These are phyloP conservation scores for Calamus simplicifolius DNA, from an alignment of 176 grass and related monocot genomes.

Conservation along the genomic window DNA sequence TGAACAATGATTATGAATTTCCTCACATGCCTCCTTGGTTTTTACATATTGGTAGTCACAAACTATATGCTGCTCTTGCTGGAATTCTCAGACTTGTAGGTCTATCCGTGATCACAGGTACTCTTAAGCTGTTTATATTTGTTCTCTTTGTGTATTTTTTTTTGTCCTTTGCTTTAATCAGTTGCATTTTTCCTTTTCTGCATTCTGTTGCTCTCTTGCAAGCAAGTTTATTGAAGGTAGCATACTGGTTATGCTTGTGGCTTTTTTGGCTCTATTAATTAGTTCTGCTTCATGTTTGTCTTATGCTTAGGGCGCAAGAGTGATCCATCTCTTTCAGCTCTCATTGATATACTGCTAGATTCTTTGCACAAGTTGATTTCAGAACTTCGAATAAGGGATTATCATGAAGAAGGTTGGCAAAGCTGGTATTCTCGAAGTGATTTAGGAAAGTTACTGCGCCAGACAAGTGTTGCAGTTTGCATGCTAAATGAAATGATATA, in stretches of 20 bases:
- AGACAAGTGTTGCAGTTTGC: conserved; percentile 69
- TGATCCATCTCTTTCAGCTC: conserved; percentile 39
- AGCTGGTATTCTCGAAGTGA: conserved; percentile 42
- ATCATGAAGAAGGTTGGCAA: conserved; percentile 36
- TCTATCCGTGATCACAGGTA: conserved; percentile 61
- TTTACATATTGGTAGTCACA: conserved; percentile 48
- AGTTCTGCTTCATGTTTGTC: not conserved
- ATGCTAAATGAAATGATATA: conserved; percentile 96
- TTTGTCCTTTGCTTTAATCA: too few relatives aligned
- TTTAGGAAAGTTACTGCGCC: conserved; percentile 53
- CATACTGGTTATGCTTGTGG: too few relatives aligned
- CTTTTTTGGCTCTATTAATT: too few relatives aligned
- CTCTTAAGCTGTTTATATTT: conserved; percentile 10
- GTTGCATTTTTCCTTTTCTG: too few relatives aligned
- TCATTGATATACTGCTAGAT: conserved; percentile 83
- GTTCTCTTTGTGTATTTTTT: not conserved
- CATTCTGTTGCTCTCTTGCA: too few relatives aligned
- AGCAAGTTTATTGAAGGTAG: too few relatives aligned
- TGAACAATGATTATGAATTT: conserved; percentile 39
- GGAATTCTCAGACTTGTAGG: conserved; percentile 81
- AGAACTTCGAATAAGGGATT: conserved; percentile 41
- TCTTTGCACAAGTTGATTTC: conserved; percentile 66
- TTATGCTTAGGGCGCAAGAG: conserved; percentile 44
- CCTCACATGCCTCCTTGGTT: conserved; percentile 94
- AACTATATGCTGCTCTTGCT: conserved; percentile 64